phyloP scores from a whole-genome alignment of 805 yeast genomes.

The Teunomyces pallodes region DNA sequence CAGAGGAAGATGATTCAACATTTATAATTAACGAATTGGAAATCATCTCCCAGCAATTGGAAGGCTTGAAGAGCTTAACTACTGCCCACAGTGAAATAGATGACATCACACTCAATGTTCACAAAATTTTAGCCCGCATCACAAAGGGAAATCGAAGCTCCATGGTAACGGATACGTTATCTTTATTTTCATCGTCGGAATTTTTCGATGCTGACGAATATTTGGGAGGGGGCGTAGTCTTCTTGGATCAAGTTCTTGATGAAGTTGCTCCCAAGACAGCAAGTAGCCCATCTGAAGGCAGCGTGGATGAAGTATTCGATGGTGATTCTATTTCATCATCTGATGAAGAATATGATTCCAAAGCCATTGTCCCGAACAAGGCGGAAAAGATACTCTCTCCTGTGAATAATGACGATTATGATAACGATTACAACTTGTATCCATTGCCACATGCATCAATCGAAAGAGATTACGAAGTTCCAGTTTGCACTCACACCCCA shows the following conservation, averaged over 20 bases:
- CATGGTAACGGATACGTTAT: conserved; percentile 20
- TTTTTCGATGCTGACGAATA: conserved; percentile 66
- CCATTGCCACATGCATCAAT: conserved; percentile 61
- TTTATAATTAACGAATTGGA: conserved; percentile 9
- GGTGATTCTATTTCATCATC: conserved; percentile 16
- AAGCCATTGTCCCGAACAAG: not conserved
- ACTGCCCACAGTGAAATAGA: conserved; percentile 5
- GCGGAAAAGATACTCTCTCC: not conserved
- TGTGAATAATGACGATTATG: conserved; percentile 9
- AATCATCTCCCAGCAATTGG: conserved; percentile 1
- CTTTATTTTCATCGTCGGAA: conserved; percentile 31
- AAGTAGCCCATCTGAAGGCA: conserved; percentile 12
- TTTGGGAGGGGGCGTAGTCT: conserved; percentile 51
- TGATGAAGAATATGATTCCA: conserved; percentile 8
- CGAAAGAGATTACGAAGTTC: conserved; percentile 57
- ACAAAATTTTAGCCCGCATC: conserved; percentile 12
- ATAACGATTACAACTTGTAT: conserved; percentile 40
- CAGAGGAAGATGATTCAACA: conserved; percentile 10
- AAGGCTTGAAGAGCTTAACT: conserved; percentile 1
- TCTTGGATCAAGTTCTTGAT: conserved; percentile 28
- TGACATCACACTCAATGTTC: conserved; percentile 20
- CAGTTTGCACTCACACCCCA: conserved; percentile 61
- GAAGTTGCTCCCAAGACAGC: not conserved
- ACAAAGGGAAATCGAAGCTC: conserved; percentile 11
- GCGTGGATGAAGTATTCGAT: conserved; percentile 14